A percentile compares a stretch with the other conserved stretches of the same genome.
These are phyloP conservation scores for Fusarium temperatum DNA, from an alignment of 2,329 filamentous ascomycete genomes.

Conservation along the genomic window DNA sequence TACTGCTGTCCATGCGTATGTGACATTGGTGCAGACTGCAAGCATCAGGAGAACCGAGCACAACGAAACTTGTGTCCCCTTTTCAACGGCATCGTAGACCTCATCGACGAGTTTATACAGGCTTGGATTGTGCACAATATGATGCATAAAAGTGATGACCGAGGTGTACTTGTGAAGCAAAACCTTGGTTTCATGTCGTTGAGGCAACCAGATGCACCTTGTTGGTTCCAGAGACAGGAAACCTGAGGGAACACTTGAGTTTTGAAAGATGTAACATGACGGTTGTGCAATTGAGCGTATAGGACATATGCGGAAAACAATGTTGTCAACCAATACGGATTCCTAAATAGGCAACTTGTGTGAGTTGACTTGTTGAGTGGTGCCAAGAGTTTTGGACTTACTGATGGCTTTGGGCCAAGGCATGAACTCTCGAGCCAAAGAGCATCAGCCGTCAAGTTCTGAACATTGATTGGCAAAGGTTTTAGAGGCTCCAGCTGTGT, in stretches of 20 bases:
- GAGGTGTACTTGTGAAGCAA: constrained; percentile 45
- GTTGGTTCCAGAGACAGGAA: constrained; percentile 42
- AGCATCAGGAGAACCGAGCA: constrained; percentile 43
- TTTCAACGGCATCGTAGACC: constrained; percentile 44
- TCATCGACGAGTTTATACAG: constrained; percentile 43
- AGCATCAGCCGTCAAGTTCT: constrained; percentile 47
- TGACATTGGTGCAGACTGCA: constrained; percentile 45
- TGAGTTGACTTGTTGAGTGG: neutral
- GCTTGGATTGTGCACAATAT: constrained; percentile 45
- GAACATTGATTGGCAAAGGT: constrained; percentile 43
- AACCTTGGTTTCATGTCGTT: constrained; percentile 44
- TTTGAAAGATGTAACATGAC: constrained; percentile 46
- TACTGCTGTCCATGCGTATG: constrained; percentile 44
- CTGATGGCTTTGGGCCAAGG: constrained; percentile 43
- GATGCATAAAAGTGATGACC: constrained; percentile 46
- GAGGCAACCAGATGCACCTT: constrained; percentile 48
- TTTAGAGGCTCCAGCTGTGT: constrained; percentile 9
- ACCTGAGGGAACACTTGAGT: constrained; percentile 30
- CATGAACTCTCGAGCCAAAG: constrained; percentile 47
- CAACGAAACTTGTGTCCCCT: constrained; percentile 33
- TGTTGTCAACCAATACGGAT: constrained; percentile 43
- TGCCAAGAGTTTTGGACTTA: constrained; percentile 26
- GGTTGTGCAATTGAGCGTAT: constrained; percentile 46
- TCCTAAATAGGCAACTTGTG: constrained; percentile 33
- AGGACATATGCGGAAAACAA: constrained; percentile 47